Evolutionary conservation across 768 basidiomycete species (phyloP), one percentile per base, ranked within the genome.

Genomic region (Tulasnella sp.): DNA sequence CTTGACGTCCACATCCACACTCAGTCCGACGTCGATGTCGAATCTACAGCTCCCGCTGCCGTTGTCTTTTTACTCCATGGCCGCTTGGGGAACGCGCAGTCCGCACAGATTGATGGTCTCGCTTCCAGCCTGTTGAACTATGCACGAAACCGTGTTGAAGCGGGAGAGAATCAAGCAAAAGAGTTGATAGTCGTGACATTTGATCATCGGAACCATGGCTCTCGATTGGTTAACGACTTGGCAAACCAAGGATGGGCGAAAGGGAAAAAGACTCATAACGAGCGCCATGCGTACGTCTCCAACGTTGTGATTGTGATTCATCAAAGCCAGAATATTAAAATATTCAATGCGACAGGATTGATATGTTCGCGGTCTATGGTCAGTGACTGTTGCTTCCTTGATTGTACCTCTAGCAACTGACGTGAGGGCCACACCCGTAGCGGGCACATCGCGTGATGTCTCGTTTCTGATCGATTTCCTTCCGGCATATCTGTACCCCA

Each of bases 391-490:
- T 27, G 15, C 10, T 17, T 23, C 45, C 24, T 23, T 3, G 13
- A 3, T 19, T 21, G 21, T 0, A 41, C 29, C 41, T 10, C 3
- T n/a, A 23, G 8, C 17, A 24, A 48, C 23, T 51, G n/a, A 34
- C 9, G 29, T 47, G 11, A 8, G 17, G n/a, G n/a, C 48, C 49
- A 11, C 4, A 21, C 7, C 1, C 19, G 27, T 64, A 79, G 79
- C 70, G 8, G 89, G 88, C 1, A 85, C 88, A 0, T 80, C 82
- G 2, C 73, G 77, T 38, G 92, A 94, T 66, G 78, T 92, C 5
- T 85, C 85, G 0, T 83, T 85, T 72, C 69, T 94, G 60, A 85
- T 92, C 54, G 88, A 93, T 67, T 84, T 87, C 65, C 74, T 94
- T 3, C 81, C 85, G 0, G 70, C 81, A 0, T 85, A 84, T 67